Evolutionary conservation across 257 asterid genomes (phyloP), one percentile per base, ranked within the genome.

Genomic region (Salvia hispanica): DNA sequence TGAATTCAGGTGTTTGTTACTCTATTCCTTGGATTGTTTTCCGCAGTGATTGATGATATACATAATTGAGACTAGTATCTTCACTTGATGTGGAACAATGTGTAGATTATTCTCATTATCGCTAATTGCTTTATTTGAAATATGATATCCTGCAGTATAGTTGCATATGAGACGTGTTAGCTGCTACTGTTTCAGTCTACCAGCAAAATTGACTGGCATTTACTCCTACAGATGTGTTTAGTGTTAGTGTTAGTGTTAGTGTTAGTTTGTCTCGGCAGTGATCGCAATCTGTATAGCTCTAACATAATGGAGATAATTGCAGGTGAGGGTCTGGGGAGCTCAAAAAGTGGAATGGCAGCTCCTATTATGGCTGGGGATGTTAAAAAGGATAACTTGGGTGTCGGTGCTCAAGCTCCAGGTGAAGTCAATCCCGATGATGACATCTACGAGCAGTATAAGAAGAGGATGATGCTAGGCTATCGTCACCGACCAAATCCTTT

Each of bases 391-490:
- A 67, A 93, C 84, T 71, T 93, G 80, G 99, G 97, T 42, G 95
- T 93, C 64, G 99, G 97, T 53, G 99, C 97, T 28, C 85, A 78
- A 0, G 85, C 88, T 37, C 99, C 99, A 0, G 97, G 99, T 3
- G 95, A 93, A 80, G 97, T 90, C 10, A 74, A 77, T 3, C 57
- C 96, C 12, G 96, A 88, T 0, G 99, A 93, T 69, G 99, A 93
- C 81, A 93, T 93, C 40, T 93, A 93, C 14, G 99, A 93, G 79
- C 97, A 93, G 83, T 93, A 93, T 62, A 93, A 93, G 83, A 93
- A 93, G 79, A 86, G 96, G 42, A 93, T 93, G 97, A 93, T 93
- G 97, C 91, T 93, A 12, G 97, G 99, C 50, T 93, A 93, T 72
- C 86, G 85, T n/a, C 64, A 90, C 80, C 76, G 98, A 67, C 98